phyloP scores from a whole-genome alignment of 352 stramenopile genomes.

The Phytophthora citrophthora region DNA sequence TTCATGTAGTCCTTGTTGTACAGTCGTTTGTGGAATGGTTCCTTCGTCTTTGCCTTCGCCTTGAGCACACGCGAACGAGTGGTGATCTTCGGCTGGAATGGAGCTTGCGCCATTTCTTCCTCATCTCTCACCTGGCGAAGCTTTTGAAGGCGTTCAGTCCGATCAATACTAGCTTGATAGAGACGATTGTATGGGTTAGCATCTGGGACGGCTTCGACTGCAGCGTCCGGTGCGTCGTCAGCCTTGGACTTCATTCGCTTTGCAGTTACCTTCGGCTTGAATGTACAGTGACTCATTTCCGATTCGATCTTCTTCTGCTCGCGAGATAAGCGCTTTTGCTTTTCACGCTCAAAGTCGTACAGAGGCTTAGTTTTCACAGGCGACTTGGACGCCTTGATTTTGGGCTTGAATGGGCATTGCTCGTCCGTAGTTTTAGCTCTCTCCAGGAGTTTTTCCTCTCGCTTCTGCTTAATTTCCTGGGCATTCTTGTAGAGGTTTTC shows the following conservation, averaged over 20 bases:
- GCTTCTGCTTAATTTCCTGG: constrained; percentile 67
- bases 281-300: constrained; percentile 70
- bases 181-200: constrained; percentile 69
- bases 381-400: constrained; percentile 71
- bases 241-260: constrained; percentile 51
- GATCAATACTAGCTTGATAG: constrained; percentile 69
- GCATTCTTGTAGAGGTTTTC: constrained; percentile 83
- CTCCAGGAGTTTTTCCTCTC: constrained; percentile 72
- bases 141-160: constrained; percentile 63
- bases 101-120: constrained; percentile 57
- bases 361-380: constrained; percentile 59
- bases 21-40: constrained; percentile 79
- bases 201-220: constrained; percentile 15
- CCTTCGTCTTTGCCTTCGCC: constrained; percentile 35
- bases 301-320: constrained; percentile 79
- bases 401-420: constrained; percentile 80
- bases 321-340: constrained; percentile 67
- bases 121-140: constrained; percentile 73
- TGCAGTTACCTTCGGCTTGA: constrained; percentile 66
- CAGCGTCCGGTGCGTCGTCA: constrained; percentile 12
- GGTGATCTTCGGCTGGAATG: constrained; percentile 71
- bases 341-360: constrained; percentile 76
- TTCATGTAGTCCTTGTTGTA: constrained; percentile 85
- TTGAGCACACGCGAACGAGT: constrained; percentile 32
- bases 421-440: constrained; percentile 60